Percentiles rank a stretch among this genome's conserved stretches.
Evolutionary conservation across 2,329 filamentous ascomycete species (phyloP).

Genomic region (Aspergillus tanneri): DNA sequence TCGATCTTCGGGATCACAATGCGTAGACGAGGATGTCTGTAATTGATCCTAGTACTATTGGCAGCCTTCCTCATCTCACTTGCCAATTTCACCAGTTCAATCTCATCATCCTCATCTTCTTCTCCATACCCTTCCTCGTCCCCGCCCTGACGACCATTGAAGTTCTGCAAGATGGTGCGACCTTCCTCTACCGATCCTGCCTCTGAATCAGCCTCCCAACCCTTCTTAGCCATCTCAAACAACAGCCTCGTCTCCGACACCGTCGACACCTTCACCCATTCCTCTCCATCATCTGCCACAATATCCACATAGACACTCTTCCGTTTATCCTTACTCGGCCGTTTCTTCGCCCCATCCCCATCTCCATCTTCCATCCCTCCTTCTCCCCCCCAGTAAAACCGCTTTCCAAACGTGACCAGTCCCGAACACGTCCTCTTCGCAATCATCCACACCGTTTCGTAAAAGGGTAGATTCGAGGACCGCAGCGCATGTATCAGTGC

Average conservation of each 20-base stretch:
- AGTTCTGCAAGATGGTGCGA: slow-evolving; percentile 29
- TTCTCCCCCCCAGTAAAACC: slow-evolving; percentile 49
- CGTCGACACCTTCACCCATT: slow-evolving; percentile 69
- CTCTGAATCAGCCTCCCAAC: slow-evolving; percentile 57
- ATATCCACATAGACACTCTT: slow-evolving; percentile 62
- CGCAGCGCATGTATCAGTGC: slow-evolving; percentile 56
- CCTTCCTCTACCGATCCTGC: slow-evolving; percentile 43
- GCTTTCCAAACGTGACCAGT: slow-evolving; percentile 58
- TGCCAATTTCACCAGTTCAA: slow-evolving; percentile 62
- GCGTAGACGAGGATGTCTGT: slow-evolving; percentile 58
- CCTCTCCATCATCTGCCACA: slow-evolving; percentile 60
- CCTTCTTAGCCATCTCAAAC: slow-evolving; percentile 67
- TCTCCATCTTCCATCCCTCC: slow-evolving; percentile 7
- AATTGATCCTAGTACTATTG: slow-evolving; percentile 56
- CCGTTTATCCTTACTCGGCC: slow-evolving; percentile 43
- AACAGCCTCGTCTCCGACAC: slow-evolving; percentile 63
- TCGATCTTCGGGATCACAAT: slow-evolving; percentile 62
- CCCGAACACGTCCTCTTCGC: slow-evolving; percentile 57
- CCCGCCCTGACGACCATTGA: slow-evolving; percentile 40
- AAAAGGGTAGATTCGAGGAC: slow-evolving; percentile 66
- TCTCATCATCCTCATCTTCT: slow-evolving; percentile 54
- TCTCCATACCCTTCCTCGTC: slow-evolving; percentile 51
- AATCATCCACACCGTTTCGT: slow-evolving; percentile 62
- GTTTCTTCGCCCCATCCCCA: slow-evolving; percentile 24
- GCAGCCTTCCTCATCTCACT: slow-evolving; percentile 60